Conservation (phyloP, 2,329 filamentous ascomycete genomes). For the Elsinoe fawcettii region DNA sequence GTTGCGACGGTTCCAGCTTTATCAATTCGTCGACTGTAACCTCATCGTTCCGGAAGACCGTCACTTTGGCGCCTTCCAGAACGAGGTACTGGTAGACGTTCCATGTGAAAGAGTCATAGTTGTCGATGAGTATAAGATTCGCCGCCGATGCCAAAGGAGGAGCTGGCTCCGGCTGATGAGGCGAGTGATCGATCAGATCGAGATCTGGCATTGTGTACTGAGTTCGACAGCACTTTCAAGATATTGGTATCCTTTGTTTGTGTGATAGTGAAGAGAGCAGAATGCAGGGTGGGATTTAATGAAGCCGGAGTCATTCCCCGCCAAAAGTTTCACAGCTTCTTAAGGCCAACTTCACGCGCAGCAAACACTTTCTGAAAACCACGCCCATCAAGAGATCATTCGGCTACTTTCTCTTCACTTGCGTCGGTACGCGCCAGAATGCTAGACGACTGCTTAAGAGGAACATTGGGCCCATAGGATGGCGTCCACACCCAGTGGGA, state of each 20-base stretch:
- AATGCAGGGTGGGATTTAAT: not conserved
- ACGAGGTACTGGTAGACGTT: constrained; percentile 98
- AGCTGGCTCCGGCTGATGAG: constrained; percentile 69
- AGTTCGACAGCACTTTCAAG: not conserved
- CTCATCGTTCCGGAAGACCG: constrained; percentile 87
- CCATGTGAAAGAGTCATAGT: constrained; percentile 99
- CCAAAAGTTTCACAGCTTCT: constrained; percentile 3
- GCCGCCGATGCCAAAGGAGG: constrained; percentile 68
- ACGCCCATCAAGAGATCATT: not conserved
- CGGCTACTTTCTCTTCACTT: not conserved
- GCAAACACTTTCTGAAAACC: not conserved
- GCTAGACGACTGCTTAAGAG: not conserved
- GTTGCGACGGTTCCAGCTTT: constrained; percentile 76
- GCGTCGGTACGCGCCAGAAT: not conserved
- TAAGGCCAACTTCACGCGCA: not conserved
- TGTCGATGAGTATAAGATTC: constrained; percentile 93
- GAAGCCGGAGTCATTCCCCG: not conserved
- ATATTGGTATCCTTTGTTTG: not conserved
- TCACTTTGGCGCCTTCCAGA: constrained; percentile 87
- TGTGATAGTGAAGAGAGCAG: not conserved
- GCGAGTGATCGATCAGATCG: constrained; percentile 70
- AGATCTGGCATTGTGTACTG: constrained; percentile 31
- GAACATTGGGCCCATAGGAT: constrained; percentile 14
- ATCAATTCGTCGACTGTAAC: constrained; percentile 78
- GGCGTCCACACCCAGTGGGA: constrained; percentile 5